Conservation (phyloP, 257 asterid species). For the Linaria vulgaris region DNA sequence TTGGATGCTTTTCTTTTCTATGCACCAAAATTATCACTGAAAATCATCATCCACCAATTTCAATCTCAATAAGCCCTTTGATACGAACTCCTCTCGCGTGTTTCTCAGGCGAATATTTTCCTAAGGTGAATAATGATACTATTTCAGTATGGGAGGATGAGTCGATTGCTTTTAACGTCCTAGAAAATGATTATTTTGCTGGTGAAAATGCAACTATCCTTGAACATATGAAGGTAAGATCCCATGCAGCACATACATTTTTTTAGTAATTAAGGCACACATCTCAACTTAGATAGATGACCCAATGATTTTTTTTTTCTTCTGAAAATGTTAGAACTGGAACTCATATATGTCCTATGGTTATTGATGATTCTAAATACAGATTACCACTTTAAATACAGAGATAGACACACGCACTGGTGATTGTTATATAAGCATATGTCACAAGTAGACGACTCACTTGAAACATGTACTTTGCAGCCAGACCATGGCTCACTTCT, state of each 20-base stretch:
- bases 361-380: neutral
- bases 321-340: neutral
- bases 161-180: conserved; percentile 60
- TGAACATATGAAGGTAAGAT: conserved; percentile 56
- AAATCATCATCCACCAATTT: too few relatives aligned
- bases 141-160: conserved; percentile 88
- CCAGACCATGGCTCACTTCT: conserved; percentile 77
- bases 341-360: neutral
- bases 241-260: neutral
- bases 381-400: too few relatives aligned
- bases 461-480: conserved; percentile 41
- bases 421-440: too few relatives aligned
- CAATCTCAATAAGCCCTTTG: too few relatives aligned
- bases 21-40: neutral
- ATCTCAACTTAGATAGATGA: too few relatives aligned
- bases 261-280: neutral
- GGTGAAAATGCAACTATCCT: conserved; percentile 66
- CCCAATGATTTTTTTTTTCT: neutral
- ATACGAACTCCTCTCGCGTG: neutral
- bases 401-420: too few relatives aligned
- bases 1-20: neutral
- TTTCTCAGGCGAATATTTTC: conserved; percentile 74
- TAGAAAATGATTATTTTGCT: conserved; percentile 64
- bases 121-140: conserved; percentile 54
- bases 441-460: neutral